phyloP scores from a whole-genome alignment of 352 stramenopile genomes.

The Phytophthora sojae region DNA sequence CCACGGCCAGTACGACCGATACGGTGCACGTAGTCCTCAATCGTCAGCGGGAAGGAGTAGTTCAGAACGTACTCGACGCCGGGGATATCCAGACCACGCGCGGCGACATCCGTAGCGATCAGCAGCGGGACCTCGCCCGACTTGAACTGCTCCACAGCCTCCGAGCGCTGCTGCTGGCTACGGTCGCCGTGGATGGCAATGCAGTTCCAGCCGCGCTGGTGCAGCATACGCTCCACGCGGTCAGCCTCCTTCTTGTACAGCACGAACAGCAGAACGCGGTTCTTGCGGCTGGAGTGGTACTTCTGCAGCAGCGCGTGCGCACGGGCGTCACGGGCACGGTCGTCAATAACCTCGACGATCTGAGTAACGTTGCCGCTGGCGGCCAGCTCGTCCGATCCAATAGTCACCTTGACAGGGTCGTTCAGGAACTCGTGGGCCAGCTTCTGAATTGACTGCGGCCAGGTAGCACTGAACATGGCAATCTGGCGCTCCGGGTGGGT shows the following conservation, averaged over 20 bases:
- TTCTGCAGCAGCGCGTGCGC: conserved; percentile 94
- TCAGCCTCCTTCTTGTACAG: conserved; percentile 99
- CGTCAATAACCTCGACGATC: conserved; percentile 95
- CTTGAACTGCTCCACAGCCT: conserved; percentile 96
- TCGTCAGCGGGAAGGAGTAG: conserved; percentile 98
- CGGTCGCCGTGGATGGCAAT: conserved; percentile 97
- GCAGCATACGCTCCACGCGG: conserved; percentile 94
- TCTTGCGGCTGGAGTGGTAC: conserved; percentile 91
- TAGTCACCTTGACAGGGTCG: conserved; percentile 94
- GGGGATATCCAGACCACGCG: conserved; percentile 97
- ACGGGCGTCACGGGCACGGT: conserved; percentile 87
- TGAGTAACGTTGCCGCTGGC: conserved; percentile 97
- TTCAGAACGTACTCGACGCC: conserved; percentile 98
- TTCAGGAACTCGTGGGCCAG: conserved; percentile 96
- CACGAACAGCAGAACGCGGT: conserved; percentile 97
- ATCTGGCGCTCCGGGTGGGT: conserved; percentile 92
- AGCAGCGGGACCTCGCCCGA: conserved; percentile 93
- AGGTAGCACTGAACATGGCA: conserved; percentile 98
- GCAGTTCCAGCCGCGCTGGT: conserved; percentile 93
- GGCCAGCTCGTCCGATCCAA: conserved; percentile 95
- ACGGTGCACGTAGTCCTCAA: conserved; percentile 97
- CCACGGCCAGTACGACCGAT: conserved; percentile 95
- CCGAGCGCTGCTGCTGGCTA: conserved; percentile 90
- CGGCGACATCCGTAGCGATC: conserved; percentile 97
- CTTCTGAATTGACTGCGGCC: conserved; percentile 96